Conservation (phyloP, 768 basidiomycete genomes). For the Pleurotus citrinopileatus region DNA sequence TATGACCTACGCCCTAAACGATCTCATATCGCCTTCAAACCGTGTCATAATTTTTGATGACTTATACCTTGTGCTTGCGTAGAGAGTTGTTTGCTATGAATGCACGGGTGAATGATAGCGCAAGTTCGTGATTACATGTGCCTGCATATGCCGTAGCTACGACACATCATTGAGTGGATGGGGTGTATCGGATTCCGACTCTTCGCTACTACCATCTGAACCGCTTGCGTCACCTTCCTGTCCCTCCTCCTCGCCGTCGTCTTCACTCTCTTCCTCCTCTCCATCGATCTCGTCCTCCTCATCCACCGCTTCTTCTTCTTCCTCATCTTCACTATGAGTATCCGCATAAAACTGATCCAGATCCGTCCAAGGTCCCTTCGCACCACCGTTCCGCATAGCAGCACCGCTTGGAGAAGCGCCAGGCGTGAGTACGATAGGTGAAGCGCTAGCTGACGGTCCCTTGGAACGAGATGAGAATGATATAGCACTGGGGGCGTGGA, state of each 20-base stretch:
- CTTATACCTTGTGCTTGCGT: no score
- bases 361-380: slow-evolving; percentile 51
- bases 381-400: slow-evolving; percentile 28
- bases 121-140: no score
- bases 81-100: no score
- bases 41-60: no score
- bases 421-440: slow-evolving; percentile 60
- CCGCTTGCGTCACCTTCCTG: slow-evolving; percentile 24
- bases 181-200: neutral
- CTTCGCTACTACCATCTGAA: neutral
- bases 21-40: no score
- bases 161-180: neutral
- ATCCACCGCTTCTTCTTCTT: slow-evolving; percentile 23
- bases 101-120: no score
- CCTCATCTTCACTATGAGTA: slow-evolving; percentile 26
- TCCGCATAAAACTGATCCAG: slow-evolving; percentile 78
- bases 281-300: slow-evolving; percentile 27
- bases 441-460: slow-evolving; percentile 27
- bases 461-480: slow-evolving; percentile 30
- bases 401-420: slow-evolving; percentile 43
- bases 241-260: slow-evolving; percentile 27
- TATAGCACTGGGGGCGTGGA: slow-evolving; percentile 36
- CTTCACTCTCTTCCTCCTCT: slow-evolving; percentile 21
- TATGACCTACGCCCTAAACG: neutral
- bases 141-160: neutral